A percentile compares a stretch with the other conserved stretches of the same genome.
These are phyloP conservation scores for Pestalotiopsis fici DNA, from an alignment of 2,329 filamentous ascomycete genomes.

Conservation along the genomic window DNA sequence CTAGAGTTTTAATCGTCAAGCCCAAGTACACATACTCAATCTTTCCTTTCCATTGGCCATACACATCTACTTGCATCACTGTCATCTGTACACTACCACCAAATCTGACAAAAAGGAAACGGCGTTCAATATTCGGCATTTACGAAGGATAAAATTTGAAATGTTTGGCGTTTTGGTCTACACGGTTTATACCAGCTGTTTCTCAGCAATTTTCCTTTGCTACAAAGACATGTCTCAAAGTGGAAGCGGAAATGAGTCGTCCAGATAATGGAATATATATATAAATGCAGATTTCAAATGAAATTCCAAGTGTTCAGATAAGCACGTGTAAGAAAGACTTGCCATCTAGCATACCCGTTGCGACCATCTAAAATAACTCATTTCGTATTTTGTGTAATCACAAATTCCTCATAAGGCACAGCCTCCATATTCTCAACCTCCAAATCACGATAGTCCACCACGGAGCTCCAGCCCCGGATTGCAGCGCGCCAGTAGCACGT, in stretches of 20 bases:
- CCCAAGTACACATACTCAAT: neutral
- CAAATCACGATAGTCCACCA: conserved; percentile 36
- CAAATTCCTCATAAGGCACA: conserved; percentile 42
- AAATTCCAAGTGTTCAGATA: too few species aligned
- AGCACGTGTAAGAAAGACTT: neutral
- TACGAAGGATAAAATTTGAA: neutral
- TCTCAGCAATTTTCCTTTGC: neutral
- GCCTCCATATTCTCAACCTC: conserved; percentile 34
- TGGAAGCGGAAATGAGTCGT: neutral
- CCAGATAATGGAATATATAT: neutral
- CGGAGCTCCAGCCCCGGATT: conserved; percentile 46
- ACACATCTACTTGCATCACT: neutral
- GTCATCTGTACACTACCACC: neutral
- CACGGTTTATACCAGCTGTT: conserved; percentile 1
- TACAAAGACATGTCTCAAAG: neutral
- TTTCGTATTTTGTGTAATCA: neutral
- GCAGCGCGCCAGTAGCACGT: conserved; percentile 54
- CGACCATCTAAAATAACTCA: too few species aligned
- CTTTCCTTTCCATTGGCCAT: neutral
- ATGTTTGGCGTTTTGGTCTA: neutral
- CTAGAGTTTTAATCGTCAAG: neutral
- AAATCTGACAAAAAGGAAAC: neutral
- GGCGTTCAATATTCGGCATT: neutral
- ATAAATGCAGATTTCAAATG: neutral
- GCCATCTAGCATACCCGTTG: too few species aligned